These are phyloP conservation scores for Peronospora farinosa DNA, from an alignment of 352 stramenopile genomes.

Conservation along the genomic window DNA sequence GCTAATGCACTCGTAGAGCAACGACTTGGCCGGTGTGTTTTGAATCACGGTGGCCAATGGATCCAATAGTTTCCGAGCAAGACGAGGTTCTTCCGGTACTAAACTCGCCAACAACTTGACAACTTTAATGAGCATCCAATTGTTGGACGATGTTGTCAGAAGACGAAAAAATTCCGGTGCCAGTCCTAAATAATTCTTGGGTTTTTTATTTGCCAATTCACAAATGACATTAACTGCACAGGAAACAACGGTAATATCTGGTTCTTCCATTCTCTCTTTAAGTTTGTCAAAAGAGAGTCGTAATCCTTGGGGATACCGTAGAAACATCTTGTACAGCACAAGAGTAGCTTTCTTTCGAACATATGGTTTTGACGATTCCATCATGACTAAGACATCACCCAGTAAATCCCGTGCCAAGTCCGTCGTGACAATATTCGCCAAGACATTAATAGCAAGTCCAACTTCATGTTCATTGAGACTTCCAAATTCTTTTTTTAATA, in stretches of 20 bases:
- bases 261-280: constrained; percentile 94
- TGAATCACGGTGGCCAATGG: constrained; percentile 95
- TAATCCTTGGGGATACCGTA: constrained; percentile 97
- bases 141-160: constrained; percentile 96
- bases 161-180: constrained; percentile 98
- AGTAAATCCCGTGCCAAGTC: constrained; percentile 93
- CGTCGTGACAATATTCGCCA: constrained; percentile 97
- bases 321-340: constrained; percentile 98
- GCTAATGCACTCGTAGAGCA: constrained; percentile 97
- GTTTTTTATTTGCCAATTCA: constrained; percentile 98
- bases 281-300: constrained; percentile 97
- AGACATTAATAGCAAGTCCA: constrained; percentile 95
- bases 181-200: constrained; percentile 97
- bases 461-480: constrained; percentile 93
- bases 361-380: constrained; percentile 92
- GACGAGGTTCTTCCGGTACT: constrained; percentile 94
- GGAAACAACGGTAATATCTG: constrained; percentile 93
- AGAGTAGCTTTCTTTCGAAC: constrained; percentile 98
- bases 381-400: constrained; percentile 87
- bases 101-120: constrained; percentile 97
- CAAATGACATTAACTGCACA: constrained; percentile 99
- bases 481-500: constrained; percentile 97
- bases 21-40: constrained; percentile 96
- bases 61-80: constrained; percentile 97
- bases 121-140: constrained; percentile 99